Base-by-base conservation (phyloP, 2,329 filamentous ascomycete species). In the Aspergillus carbonarius region DNA sequence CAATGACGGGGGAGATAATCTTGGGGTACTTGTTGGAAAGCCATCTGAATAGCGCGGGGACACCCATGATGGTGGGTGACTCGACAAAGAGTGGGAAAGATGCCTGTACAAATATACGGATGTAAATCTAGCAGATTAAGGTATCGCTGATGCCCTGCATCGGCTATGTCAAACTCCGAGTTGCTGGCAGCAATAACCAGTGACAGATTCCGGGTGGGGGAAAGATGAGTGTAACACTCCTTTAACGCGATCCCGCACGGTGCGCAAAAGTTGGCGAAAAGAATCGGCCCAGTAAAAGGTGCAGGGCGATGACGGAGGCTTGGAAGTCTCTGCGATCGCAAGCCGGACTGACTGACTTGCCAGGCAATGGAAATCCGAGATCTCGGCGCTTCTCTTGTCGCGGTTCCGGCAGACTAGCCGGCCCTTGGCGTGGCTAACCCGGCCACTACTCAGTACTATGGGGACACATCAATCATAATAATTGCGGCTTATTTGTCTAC, bases 11-110 rank as follows among this genome's bases (percentile, higher is more conserved):
- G 9, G 91, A 95, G 65, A 98, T 91, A 73, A 98, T 99, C 80
- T 98, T 98, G 61, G 95, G 95, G 73, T 98, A 97, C 74, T 96
- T 98, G 80, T 88, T 90, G 76, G 92, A 96, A 60, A 98, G 88
- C 92, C 93, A 99, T 85, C 93, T 85, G 77, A 97, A 98, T 65
- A 95, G 89, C 61, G 93, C 92, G 67, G 92, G 92, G 71, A 96
- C 93, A 89, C 92, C 92, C 92, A 96, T 96, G 59, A 63, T 71
- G 65, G 59, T 60, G 59, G 64, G 62, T 59, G 63, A 58, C 58
- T 48, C 30, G 42, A 34, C 13, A 51, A 40, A 49, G 17, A 37
- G 23, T 32, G 55, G 50, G 37, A 35, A 27, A 47, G 51, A 39
- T 17, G 46, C 34, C 18, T 51, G 10, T 18, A 42, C 44, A 60